Conservation (phyloP, 495 filamentous ascomycete genomes). For the Beverwykella pulmonaria region DNA sequence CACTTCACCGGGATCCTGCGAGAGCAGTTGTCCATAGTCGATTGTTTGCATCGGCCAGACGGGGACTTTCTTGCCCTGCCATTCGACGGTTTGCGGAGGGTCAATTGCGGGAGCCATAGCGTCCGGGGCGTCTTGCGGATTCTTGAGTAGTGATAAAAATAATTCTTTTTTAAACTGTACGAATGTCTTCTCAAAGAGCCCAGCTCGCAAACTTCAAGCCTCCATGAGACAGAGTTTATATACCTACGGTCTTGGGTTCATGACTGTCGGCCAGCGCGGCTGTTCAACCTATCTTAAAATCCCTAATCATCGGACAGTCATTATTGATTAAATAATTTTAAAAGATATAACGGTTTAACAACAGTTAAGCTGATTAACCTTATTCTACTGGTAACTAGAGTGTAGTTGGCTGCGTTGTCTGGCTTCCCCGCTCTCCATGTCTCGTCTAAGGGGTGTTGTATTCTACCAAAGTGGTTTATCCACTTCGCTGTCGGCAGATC, state of each 20-base stretch:
- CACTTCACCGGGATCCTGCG: conserved; percentile 49
- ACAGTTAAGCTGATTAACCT: conserved; percentile 7
- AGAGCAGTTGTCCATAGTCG: conserved; percentile 52
- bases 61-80: conserved; percentile 56
- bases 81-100: conserved; percentile 50
- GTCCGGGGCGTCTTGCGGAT: conserved; percentile 25
- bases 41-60: conserved; percentile 55
- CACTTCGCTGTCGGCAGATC: conserved; percentile 22
- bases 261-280: conserved; percentile 6
- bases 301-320: conserved; percentile 11
- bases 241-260: conserved; percentile 2
- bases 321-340: conserved; percentile 4
- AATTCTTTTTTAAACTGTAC: neutral
- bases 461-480: conserved; percentile 31
- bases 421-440: conserved; percentile 20
- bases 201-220: conserved; percentile 10
- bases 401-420: conserved; percentile 12
- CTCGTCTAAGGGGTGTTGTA: neutral
- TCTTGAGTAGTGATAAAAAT: conserved; percentile 7
- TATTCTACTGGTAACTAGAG: conserved; percentile 1
- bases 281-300: conserved; percentile 1
- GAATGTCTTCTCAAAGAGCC: conserved; percentile 11
- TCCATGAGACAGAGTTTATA: conserved; percentile 19
- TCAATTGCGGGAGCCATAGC: conserved; percentile 52
- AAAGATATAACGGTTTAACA: conserved; percentile 4